Base-by-base conservation (phyloP, 176 grass and related monocot genomes). In the Cenchrus purpureus region DNA sequence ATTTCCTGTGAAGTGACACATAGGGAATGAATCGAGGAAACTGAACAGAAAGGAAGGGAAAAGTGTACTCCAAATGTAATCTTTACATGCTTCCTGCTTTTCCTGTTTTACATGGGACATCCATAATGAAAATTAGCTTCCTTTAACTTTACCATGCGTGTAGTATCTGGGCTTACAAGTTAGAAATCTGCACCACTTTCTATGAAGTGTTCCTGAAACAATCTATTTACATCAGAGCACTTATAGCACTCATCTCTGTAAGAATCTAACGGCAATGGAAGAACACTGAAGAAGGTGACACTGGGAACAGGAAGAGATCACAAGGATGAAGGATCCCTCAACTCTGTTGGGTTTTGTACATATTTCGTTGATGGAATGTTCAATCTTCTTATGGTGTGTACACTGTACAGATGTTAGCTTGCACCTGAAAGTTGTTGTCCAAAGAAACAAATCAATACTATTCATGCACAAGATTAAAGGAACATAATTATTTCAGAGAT, bases 221-320 rank as follows among this genome's bases (percentile, higher is more conserved):
- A 79, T 84, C 68, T 87, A 80, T 87, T 91, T 65, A 91, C 89
- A 83, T 15, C 54, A 34, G 64, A 64, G 28, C 15, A 68, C 52
- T 62, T 6, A 68, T 6, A 68, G 53, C 80, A 69, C 20, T 9
- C 31, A 17, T 90, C 50, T 74, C 46, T 61, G 62, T 60, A 69
- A 68, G 14, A 85, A 68, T 76, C 17, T 37, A 72, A 67, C 12
- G 59, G 55, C 52, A 81, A 70, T 58, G 31, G 17, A 59, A 25
- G 32, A 83, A 5, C 28, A 19, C 67, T 68, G 68, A 79, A 69
- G 59, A 68, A 68, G 40, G 31, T 53, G 15, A 40, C 43, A 53
- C 42, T 34, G 1, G n/a, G 12, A 59, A 86, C 7, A 49, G 9
- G 67, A 73, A 64, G 46, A 37, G 12, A 74, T 75, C 52, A n/a